Evolutionary conservation across 2,329 filamentous ascomycete species (phyloP).

Genomic region (Clonostachys rhizophaga): DNA sequence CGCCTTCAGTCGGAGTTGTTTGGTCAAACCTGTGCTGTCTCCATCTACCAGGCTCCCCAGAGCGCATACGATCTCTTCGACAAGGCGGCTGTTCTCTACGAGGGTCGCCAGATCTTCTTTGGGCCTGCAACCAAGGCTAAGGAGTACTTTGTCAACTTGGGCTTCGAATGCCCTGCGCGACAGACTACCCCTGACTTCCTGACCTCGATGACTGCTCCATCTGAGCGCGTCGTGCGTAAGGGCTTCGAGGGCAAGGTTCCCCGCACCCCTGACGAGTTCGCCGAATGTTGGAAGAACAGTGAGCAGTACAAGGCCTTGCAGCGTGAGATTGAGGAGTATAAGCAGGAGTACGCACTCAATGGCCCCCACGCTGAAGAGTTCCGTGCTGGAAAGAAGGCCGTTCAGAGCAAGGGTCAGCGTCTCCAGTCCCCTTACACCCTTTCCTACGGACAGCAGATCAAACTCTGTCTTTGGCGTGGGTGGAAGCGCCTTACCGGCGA

Average conservation of each 20-base stretch:
- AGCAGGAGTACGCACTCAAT: conserved; percentile 10
- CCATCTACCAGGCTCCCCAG: conserved; percentile 53
- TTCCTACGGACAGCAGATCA: conserved; percentile 37
- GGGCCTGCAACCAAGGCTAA: conserved; percentile 55
- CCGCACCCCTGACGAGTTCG: conserved; percentile 27
- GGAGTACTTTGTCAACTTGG: conserved; percentile 62
- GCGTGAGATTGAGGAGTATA: conserved; percentile 19
- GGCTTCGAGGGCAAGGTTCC: conserved; percentile 41
- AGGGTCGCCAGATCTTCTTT: conserved; percentile 59
- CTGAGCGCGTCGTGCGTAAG: conserved; percentile 48
- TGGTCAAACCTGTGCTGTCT: conserved; percentile 41
- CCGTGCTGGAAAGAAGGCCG: conserved; percentile 14
- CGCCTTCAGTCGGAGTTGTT: conserved; percentile 41
- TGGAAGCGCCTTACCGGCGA: conserved; percentile 32
- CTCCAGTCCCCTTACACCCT: conserved; percentile 42
- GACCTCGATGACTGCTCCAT: conserved; percentile 61
- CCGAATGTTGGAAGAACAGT: conserved; percentile 22
- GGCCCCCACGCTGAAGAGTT: conserved; percentile 15
- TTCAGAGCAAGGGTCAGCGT: conserved; percentile 27
- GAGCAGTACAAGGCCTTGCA: conserved; percentile 14
- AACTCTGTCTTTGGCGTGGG: conserved; percentile 33
- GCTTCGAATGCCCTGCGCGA: conserved; percentile 62
- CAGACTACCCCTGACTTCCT: conserved; percentile 69
- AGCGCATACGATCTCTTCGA: conserved; percentile 55
- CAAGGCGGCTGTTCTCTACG: conserved; percentile 53